Base-by-base conservation (phyloP, 2,329 filamentous ascomycete genomes). In the Chrysoporthe cubensis region DNA sequence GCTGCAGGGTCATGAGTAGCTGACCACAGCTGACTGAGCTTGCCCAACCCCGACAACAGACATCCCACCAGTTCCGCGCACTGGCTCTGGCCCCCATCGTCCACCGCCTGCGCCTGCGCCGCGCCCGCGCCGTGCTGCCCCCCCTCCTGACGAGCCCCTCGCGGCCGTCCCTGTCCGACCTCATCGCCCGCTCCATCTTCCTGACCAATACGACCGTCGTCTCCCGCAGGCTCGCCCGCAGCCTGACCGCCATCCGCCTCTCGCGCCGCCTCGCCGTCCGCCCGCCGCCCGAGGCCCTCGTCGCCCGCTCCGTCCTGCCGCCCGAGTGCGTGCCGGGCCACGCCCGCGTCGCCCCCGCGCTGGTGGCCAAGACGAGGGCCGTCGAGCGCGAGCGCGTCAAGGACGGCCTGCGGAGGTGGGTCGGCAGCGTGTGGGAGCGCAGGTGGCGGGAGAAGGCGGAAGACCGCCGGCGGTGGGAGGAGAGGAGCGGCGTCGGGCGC, bases 351-450 rank as follows among this genome's bases (percentile, higher is more conserved):
- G 86, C 88, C 0, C 89, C 89, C 0, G 84, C 81, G 0, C 78
- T 92, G 44, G 85, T 91, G n/a, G 88, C 87, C 40, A 83, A 83
- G 71, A 86, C 87, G 73, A 82, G 87, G 66, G 85, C 84, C 14
- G 82, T 92, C 18, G 90, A 92, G 78, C 85, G 85, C 72, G 89
- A 92, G 78, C 82, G 83, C 69, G 81, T 92, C 56, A 92, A 91
- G 75, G 90, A 92, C 73, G 84, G 84, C 18, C 77, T 93, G 69
- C 79, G 89, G 48, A 82, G 83, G 14, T 92, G 89, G 88, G 83
- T 92, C 2, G 89, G 85, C 42, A 79, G 76, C n/a, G 85, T 85
- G 37, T 88, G 84, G 85, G 80, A 77, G 52, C 79, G 84, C 26
- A 81, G 87, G 76, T 85, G 87, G 3, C 78, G 77, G 65, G 80